Evolutionary conservation across 2,329 filamentous ascomycete species (phyloP), one percentile per base, ranked within the genome.

Genomic region (Keithomyces neogunnii): DNA sequence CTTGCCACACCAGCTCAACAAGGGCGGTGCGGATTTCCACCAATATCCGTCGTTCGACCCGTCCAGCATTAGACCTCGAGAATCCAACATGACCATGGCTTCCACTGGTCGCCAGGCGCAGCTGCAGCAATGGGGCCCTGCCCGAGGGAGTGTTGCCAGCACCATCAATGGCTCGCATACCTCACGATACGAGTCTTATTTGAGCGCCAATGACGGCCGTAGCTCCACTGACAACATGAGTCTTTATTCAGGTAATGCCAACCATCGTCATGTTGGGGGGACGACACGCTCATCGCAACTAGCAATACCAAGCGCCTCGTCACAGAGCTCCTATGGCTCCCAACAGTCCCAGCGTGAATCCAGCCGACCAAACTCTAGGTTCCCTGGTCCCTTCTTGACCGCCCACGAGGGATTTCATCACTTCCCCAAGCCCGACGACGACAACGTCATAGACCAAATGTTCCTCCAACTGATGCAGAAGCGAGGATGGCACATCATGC

Each of bases 401-500:
- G 65, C 68, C 38, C 69, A 71, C 56, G 78, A 81, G 38, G 73
- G 72, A 29, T 81, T 82, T 59, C 69, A 83, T 59, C 69, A 83
- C 56, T 80, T 93, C 48, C 79, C 83, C 45, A 82, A 86, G 60
- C 89, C 89, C 13, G 79, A 84, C 49, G 88, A 95, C 66, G 89
- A 95, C 63, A 81, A 84, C 53, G 73, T 95, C 11, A 87, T 96
- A 45, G 89, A 97, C 65, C 84, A 91, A 63, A 88, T 96, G 74
- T 97, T 97, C 63, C 76, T 91, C 62, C 85, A 89, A 49, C 74
- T 99, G 57, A 97, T 99, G 93, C 88, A 95, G 63, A 96, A 96
- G 72, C 83, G 93, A 71, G 93, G 92, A 57, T 97, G 91, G 89
- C 93, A 96, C 72, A 95, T 95, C 68, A 74, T 99, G 57, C 93